Conservation (phyloP, 768 basidiomycete species). For the Clavulina sp. region DNA sequence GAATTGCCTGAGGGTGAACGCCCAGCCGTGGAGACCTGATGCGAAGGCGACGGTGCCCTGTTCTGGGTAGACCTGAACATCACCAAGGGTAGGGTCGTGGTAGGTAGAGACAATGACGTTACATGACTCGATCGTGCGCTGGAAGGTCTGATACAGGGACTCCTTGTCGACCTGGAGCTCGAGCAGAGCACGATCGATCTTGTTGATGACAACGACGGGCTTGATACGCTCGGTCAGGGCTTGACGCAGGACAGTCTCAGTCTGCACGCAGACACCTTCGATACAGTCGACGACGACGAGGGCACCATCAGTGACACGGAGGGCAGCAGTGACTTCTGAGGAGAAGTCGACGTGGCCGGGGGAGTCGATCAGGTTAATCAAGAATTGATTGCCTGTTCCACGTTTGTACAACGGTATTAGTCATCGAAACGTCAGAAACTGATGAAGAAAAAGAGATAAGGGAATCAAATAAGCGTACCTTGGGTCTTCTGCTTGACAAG, state of each 20-base stretch:
- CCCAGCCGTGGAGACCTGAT: slow-evolving; percentile 99
- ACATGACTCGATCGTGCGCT: slow-evolving; percentile 89
- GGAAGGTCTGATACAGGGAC: slow-evolving; percentile 93
- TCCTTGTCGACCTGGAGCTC: slow-evolving; percentile 97
- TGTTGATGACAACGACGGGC: slow-evolving; percentile 99
- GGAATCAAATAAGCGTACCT: slow-evolving; percentile 29
- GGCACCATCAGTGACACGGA: slow-evolving; percentile 98
- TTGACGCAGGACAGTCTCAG: slow-evolving; percentile 97
- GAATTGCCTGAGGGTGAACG: slow-evolving; percentile 96
- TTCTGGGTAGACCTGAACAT: slow-evolving; percentile 98
- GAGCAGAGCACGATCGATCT: slow-evolving; percentile 97
- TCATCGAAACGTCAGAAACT: background rate
- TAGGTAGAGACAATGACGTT: slow-evolving; percentile 99
- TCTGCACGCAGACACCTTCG: slow-evolving; percentile 99
- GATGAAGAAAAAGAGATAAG: slow-evolving; percentile 1
- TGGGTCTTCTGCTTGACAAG: slow-evolving; percentile 89
- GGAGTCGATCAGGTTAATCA: slow-evolving; percentile 99
- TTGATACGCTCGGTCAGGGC: slow-evolving; percentile 97
- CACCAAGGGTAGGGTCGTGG: slow-evolving; percentile 83
- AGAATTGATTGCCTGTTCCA: slow-evolving; percentile 80
- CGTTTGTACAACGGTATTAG: no score
- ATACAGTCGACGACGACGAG: slow-evolving; percentile 99
- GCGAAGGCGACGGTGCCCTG: slow-evolving; percentile 97
- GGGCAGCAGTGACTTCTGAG: slow-evolving; percentile 97
- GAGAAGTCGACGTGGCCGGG: slow-evolving; percentile 99